Percentiles rank a stretch among this genome's conserved stretches.
These are phyloP conservation scores for Glycyrrhiza uralensis DNA, from an alignment of 306 rosid genomes.

Conservation along the genomic window DNA sequence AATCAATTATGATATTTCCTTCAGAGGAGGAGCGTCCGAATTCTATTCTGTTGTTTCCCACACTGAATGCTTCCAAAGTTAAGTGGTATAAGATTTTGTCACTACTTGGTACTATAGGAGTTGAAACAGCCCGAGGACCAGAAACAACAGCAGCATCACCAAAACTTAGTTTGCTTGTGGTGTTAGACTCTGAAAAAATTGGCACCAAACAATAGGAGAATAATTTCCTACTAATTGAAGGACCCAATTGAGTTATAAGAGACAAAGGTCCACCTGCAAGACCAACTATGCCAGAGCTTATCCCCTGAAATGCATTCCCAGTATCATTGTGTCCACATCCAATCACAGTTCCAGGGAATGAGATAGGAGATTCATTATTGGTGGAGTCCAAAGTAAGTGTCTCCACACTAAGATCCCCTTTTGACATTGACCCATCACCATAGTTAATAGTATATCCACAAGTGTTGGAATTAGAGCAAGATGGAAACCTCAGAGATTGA, in stretches of 20 bases:
- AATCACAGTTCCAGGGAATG: slow-evolving; percentile 27
- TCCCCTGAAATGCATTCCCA: background rate
- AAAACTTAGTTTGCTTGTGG: slow-evolving; percentile 8
- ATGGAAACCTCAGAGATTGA: accelerated
- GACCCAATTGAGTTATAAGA: slow-evolving; percentile 29
- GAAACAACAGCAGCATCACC: slow-evolving; percentile 27
- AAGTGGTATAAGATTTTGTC: background rate
- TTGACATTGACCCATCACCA: slow-evolving; percentile 28
- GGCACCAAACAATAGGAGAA: slow-evolving; percentile 62
- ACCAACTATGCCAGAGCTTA: slow-evolving; percentile 50
- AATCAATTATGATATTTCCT: slow-evolving; percentile 38
- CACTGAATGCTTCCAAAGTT: slow-evolving; percentile 18
- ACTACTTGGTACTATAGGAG: background rate
- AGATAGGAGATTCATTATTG: background rate
- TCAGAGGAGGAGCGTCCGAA: background rate
- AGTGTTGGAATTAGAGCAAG: background rate
- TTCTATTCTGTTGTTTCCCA: background rate
- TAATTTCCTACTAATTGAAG: slow-evolving; percentile 36
- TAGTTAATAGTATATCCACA: slow-evolving; percentile 25
- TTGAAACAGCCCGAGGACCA: slow-evolving; percentile 16
- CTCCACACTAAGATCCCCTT: slow-evolving; percentile 42
- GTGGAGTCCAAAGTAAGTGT: slow-evolving; percentile 43
- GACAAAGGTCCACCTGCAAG: slow-evolving; percentile 44
- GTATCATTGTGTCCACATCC: slow-evolving; percentile 43
- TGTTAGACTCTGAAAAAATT: accelerated